Evolutionary conservation across 2,329 filamentous ascomycete species (phyloP).

Genomic region (Leptographium lundbergii): DNA sequence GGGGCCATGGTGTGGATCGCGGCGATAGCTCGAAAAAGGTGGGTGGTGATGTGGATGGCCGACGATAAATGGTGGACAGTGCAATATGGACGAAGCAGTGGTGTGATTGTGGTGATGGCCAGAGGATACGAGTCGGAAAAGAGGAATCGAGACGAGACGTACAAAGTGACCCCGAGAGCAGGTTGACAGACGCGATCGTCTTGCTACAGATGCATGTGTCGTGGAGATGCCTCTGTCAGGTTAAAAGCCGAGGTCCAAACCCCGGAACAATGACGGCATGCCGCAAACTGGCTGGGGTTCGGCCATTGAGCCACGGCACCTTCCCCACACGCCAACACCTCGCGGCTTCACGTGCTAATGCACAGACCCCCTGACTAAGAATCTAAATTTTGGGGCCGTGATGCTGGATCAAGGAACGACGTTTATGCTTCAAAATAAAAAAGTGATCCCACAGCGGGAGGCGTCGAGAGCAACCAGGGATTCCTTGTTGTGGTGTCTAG

Average conservation of each 20-base stretch:
- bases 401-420: no score
- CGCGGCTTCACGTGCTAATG: no score
- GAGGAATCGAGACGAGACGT: background rate
- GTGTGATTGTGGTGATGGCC: background rate
- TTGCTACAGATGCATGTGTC: background rate
- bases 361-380: no score
- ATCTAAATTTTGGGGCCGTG: no score
- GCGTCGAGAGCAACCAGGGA: no score
- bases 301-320: background rate
- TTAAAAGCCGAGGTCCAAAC: background rate
- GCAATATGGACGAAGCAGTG: no score
- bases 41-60: no score
- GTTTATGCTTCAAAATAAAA: no score
- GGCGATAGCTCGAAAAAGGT: background rate
- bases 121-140: background rate
- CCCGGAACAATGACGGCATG: background rate
- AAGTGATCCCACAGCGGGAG: no score
- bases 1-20: slow-evolving; percentile 8
- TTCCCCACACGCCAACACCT: background rate
- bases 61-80: no score
- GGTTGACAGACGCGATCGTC: background rate
- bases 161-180: no score
- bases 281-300: background rate
- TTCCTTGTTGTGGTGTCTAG: no score
- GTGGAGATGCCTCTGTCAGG: background rate